Evolutionary conservation across 768 basidiomycete species (phyloP).

Genomic region (Lactarius deliciosus): DNA sequence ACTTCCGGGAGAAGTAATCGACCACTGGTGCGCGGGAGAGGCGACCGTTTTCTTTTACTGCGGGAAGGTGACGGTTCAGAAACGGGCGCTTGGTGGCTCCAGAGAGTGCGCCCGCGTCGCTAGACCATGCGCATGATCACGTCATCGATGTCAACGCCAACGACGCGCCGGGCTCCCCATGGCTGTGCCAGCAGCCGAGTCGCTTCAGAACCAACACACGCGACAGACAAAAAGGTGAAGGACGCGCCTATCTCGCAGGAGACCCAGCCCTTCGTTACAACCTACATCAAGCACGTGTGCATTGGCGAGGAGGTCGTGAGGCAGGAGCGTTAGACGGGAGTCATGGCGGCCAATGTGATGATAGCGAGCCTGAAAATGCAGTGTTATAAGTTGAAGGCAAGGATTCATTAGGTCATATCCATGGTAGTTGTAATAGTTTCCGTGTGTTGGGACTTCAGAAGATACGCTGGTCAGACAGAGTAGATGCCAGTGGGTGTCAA

Average conservation of each 20-base stretch:
- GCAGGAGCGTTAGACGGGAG: conserved; percentile 63
- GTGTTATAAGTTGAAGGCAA: not conserved
- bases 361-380: conserved; percentile 9
- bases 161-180: conserved; percentile 57
- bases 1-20: conserved; percentile 52
- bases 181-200: conserved; percentile 39
- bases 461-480: conserved; percentile 21
- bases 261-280: conserved; percentile 25
- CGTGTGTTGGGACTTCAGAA: conserved; percentile 22
- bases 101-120: too few species aligned
- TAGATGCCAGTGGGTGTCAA: not conserved
- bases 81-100: conserved; percentile 46
- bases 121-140: too few species aligned
- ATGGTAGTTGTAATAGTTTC: conserved; percentile 29
- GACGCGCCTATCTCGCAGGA: conserved; percentile 23
- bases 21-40: conserved; percentile 11
- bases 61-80: conserved; percentile 21
- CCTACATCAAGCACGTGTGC: conserved; percentile 25
- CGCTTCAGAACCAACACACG: not conserved
- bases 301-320: conserved; percentile 1
- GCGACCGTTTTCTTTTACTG: conserved; percentile 28
- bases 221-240: conserved; percentile 29
- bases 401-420: not conserved
- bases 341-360: conserved; percentile 39
- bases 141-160: conserved; percentile 85